Evolutionary conservation across 2,329 filamentous ascomycete species (phyloP), one percentile per base, ranked within the genome.

Genomic region (Penicillium decumbens): DNA sequence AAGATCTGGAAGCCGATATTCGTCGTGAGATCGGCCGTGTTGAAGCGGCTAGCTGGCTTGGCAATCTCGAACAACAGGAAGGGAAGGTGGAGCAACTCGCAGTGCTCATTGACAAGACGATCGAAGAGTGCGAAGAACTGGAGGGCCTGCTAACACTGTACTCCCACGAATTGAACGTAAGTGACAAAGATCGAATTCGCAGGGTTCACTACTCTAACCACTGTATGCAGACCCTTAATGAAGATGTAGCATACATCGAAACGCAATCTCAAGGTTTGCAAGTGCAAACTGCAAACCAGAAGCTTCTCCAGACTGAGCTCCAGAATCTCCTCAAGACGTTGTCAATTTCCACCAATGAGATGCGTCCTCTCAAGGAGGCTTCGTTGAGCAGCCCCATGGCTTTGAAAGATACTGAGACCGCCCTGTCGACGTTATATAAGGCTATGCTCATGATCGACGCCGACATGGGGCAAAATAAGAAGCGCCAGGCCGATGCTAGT

Each of bases 181-280:
- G 86, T 70, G 25, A n/a, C 9, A 20, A 23, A 4, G 9, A 6
- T 15, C 15, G 5, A 10, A 20, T 12, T 6, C 8, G 9, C 9
- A 20, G 9, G 8, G 33, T 9, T 12, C 1, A 10, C 15, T 10
- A 37, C 9, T 18, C 33, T 37, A 8, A 37, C 33, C 33, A 20
- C 18, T 10, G 0, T 20, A 20, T 52, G 24, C 64, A 95, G 87
- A 97, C 91, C 42, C 78, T 98, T 27, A 90, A 91, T 49, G 92
- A 97, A 43, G 93, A 98, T 62, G 95, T 98, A 60, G 85, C 90
- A 3, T 97, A 95, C 66, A 97, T 98, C 57, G 93, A 98, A 73
- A 90, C 93, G 1, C 93, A 98, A 70, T 91, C 89, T 6, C 92
- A 98, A 72, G 93, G 93, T 75, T 76, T 98, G 41, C 93, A 98